phyloP scores from a whole-genome alignment of 2,329 filamentous ascomycete species.

The Paraphoma chrysanthemicola region DNA sequence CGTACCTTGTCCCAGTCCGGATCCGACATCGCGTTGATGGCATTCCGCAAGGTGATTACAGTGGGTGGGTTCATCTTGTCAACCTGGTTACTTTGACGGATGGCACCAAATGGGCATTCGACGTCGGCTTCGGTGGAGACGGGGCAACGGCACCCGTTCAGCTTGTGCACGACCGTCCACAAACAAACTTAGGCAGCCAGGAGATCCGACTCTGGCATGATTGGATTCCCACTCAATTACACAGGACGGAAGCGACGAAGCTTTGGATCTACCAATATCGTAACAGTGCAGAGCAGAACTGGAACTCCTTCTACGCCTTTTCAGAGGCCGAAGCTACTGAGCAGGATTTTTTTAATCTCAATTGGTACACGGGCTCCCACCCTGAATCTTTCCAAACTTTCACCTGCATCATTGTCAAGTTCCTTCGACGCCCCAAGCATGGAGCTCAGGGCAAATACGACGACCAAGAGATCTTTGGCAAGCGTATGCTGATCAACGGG shows the following conservation, averaged over 20 bases:
- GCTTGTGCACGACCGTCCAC: conserved; percentile 52
- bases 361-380: conserved; percentile 43
- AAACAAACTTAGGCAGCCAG: conserved; percentile 61
- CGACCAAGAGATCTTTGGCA: conserved; percentile 42
- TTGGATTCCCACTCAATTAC: conserved; percentile 56
- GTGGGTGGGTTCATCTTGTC: conserved; percentile 66
- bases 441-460: conserved; percentile 37
- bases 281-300: conserved; percentile 42
- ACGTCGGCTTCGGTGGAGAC: conserved; percentile 71
- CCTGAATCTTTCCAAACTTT: conserved; percentile 42
- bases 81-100: conserved; percentile 65
- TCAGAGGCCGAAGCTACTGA: conserved; percentile 49
- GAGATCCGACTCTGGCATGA: conserved; percentile 62
- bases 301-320: conserved; percentile 55
- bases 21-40: conserved; percentile 47
- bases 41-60: conserved; percentile 51
- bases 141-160: conserved; percentile 65
- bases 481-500: conserved; percentile 51
- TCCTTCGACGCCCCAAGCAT: conserved; percentile 32
- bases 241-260: conserved; percentile 46
- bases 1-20: conserved; percentile 62
- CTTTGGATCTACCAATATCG: conserved; percentile 70
- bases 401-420: conserved; percentile 48
- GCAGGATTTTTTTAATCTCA: conserved; percentile 50
- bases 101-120: conserved; percentile 60